Conservation (phyloP, 495 filamentous ascomycete species). For the Penicillium crystallinum region DNA sequence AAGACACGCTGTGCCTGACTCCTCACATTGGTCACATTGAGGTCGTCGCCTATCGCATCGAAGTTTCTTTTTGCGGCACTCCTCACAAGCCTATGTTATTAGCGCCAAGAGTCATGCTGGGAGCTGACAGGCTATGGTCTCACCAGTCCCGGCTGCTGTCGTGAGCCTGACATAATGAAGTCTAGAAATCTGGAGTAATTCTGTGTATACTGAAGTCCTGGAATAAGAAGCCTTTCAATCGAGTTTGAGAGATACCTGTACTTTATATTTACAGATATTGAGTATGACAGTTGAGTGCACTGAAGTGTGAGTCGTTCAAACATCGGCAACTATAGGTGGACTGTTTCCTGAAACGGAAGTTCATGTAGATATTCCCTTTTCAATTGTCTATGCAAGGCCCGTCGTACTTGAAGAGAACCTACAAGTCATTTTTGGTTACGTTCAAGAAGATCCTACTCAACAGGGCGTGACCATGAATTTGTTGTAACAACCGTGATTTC, state of each 20-base stretch:
- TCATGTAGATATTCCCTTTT: background rate
- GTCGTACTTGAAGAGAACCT: background rate
- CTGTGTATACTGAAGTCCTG: background rate
- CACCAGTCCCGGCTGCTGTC: conserved; percentile 10
- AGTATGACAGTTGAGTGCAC: background rate
- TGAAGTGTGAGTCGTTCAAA: background rate
- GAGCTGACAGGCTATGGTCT: background rate
- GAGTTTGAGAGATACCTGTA: background rate
- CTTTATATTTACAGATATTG: background rate
- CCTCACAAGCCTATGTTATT: conserved; percentile 11
- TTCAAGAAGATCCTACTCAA: background rate
- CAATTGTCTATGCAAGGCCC: background rate
- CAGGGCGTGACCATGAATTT: background rate
- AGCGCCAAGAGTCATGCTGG: background rate
- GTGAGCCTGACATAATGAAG: background rate
- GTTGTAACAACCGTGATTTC: background rate
- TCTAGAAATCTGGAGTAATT: background rate
- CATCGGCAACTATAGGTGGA: background rate
- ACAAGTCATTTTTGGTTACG: too few relatives aligned
- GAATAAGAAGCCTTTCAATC: background rate
- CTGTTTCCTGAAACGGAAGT: background rate
- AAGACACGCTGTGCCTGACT: conserved; percentile 9
- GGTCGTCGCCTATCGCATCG: conserved; percentile 15
- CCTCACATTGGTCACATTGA: conserved; percentile 11
- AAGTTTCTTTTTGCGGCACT: conserved; percentile 17